Evolutionary conservation across 257 asterid genomes (phyloP).

Genomic region (Prunella vulgaris): DNA sequence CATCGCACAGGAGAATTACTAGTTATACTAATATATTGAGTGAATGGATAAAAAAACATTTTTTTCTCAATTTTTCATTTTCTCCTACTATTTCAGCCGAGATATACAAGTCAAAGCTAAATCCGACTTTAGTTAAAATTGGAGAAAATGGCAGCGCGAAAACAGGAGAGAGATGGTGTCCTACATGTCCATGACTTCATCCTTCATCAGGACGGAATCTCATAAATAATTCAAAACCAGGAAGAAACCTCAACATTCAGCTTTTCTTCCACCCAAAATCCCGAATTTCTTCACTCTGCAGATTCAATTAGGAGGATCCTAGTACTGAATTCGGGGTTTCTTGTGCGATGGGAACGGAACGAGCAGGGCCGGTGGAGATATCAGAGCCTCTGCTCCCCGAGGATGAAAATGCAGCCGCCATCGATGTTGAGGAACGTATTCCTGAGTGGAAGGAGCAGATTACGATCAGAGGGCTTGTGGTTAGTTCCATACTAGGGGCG

Average conservation of each 20-base stretch:
- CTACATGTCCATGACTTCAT: neutral
- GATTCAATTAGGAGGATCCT: neutral
- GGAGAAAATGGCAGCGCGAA: no score
- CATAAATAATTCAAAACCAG: neutral
- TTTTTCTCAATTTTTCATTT: no score
- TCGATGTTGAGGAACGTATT: conserved; percentile 29
- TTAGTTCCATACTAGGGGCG: conserved; percentile 73
- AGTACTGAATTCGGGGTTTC: neutral
- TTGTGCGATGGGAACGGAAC: conserved; percentile 54
- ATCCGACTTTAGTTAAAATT: no score
- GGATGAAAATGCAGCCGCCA: conserved; percentile 17
- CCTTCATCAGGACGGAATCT: neutral
- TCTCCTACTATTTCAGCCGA: no score
- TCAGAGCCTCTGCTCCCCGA: conserved; percentile 58
- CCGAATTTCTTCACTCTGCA: conserved; percentile 1
- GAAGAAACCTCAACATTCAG: neutral
- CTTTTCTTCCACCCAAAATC: neutral
- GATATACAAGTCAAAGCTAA: no score
- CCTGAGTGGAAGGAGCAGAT: conserved; percentile 94
- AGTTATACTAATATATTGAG: no score
- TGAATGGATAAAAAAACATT: no score
- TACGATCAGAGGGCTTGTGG: conserved; percentile 77
- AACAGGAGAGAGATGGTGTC: no score
- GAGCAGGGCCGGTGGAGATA: conserved; percentile 45
- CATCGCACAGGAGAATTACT: no score